Conservation (phyloP, 2,329 filamentous ascomycete species). For the Helotiales sp. region DNA sequence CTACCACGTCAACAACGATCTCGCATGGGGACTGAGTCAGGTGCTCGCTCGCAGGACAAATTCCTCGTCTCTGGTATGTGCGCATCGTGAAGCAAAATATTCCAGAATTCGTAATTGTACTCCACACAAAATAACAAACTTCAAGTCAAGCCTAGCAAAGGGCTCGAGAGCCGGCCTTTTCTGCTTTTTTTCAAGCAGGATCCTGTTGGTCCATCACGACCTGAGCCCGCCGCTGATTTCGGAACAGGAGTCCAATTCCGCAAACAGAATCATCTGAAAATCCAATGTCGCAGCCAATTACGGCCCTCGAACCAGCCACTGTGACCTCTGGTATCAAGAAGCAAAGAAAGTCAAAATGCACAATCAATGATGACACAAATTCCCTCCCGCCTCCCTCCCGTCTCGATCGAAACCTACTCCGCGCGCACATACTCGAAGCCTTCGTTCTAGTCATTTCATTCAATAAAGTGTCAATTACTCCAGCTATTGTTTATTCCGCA, state of each 20-base stretch:
- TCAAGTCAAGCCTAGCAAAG: constrained; percentile 1
- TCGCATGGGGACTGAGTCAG: constrained; percentile 35
- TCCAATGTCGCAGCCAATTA: not conserved
- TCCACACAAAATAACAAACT: constrained; percentile 24
- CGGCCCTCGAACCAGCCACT: not conserved
- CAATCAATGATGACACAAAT: constrained; percentile 18
- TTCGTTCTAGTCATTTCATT: no score
- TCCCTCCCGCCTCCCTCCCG: constrained; percentile 15
- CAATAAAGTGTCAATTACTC: no score
- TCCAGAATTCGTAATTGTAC: not conserved
- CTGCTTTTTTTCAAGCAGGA: not conserved
- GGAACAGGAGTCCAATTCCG: not conserved
- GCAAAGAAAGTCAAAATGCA: constrained; percentile 13
- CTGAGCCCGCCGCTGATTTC: not conserved
- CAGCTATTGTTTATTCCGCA: no score
- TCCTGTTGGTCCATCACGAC: not conserved
- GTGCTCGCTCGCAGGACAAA: constrained; percentile 24
- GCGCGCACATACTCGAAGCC: no score
- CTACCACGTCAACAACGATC: constrained; percentile 30
- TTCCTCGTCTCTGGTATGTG: not conserved
- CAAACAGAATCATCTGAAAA: not conserved
- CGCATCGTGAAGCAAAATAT: not conserved
- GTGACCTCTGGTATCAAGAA: constrained; percentile 21
- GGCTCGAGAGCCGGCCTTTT: constrained; percentile 21
- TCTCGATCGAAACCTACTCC: no score